A percentile compares a stretch with the other conserved stretches of the same genome.
Conservation (phyloP, 495 filamentous ascomycete genomes). For the Amorphotheca resinae region DNA sequence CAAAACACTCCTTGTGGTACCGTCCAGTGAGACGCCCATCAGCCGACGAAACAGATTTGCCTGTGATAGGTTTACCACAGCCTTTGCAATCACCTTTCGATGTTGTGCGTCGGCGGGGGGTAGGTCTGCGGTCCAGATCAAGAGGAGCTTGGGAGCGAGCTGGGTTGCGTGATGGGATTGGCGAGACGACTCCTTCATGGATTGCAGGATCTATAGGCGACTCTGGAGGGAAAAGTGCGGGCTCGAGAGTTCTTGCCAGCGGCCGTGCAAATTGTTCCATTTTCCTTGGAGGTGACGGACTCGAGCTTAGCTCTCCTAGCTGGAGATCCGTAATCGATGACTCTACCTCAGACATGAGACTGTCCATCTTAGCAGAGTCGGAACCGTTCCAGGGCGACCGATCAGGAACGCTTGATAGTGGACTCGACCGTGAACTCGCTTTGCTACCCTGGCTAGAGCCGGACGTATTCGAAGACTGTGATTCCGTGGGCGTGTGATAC, state of each 20-base stretch:
- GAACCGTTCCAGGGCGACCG: conserved; percentile 9
- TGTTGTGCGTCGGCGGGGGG: conserved; percentile 21
- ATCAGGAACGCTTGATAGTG: conserved; percentile 26
- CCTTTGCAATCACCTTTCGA: conserved; percentile 70
- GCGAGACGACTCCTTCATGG: conserved; percentile 30
- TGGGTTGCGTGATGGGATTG: conserved; percentile 20
- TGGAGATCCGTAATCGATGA: conserved; percentile 32
- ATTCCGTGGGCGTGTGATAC: conserved; percentile 52
- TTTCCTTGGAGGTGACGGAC: conserved; percentile 8
- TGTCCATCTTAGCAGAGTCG: conserved; percentile 27
- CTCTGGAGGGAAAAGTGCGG: conserved; percentile 24
- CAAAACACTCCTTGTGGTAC: conserved; percentile 90
- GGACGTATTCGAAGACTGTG: conserved; percentile 57
- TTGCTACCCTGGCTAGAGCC: conserved; percentile 49
- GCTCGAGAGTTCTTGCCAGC: neutral
- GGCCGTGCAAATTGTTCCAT: conserved; percentile 8
- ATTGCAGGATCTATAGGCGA: conserved; percentile 50
- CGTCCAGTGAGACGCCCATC: conserved; percentile 87
- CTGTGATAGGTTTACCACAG: conserved; percentile 64
- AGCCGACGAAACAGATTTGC: conserved; percentile 86
- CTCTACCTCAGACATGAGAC: conserved; percentile 40
- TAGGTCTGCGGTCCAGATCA: conserved; percentile 13
- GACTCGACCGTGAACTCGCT: conserved; percentile 62
- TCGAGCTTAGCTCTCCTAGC: conserved; percentile 3
- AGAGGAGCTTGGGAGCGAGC: conserved; percentile 8